Base-by-base conservation (phyloP, 305 asterid genomes). In the Solanum hybrid region DNA sequence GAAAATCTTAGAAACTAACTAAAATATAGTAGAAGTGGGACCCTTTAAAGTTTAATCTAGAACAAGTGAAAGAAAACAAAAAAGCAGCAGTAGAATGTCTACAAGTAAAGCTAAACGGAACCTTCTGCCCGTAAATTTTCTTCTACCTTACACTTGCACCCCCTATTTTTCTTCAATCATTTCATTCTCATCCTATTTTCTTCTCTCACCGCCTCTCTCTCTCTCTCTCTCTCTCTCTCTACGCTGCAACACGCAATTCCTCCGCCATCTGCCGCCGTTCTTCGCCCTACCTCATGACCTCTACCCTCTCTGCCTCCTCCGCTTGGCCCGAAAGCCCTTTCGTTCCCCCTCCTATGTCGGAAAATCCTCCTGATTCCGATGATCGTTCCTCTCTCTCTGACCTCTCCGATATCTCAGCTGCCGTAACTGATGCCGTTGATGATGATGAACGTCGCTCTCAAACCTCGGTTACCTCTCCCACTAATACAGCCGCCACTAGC, bases 291-390 rank as follows among this genome's bases (percentile, higher is more conserved):
- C 69, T 86, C n/a, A 90, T 90, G 92, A 90, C 90, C 85, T 90
- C 92, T 17, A 87, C 92, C 86, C 77, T 90, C 13, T 84, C 93
- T 24, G 86, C 91, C 78, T 76, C 91, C 79, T 77, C 92, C 35
- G 71, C 86, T 20, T 87, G 91, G 87, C 76, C 71, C 24, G 10
- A 60, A 72, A 38, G 17, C 64, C 84, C 78, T 85, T 76, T 79
- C 88, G 79, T 56, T 26, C 12, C 92, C 38, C 42, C 92, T 5
- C 91, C 87, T 27, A 90, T 85, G 90, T 29, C 75, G 82, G 80
- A 71, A 89, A 80, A 27, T 73, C 27, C 89, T 3, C 27, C 84
- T 35, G 90, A 76, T 66, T 24, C 90, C 79, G 88, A 1, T 20
- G 79, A 89, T 66, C 90, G 32, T 51, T 76, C 89, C 64, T 27